Evolutionary conservation across 495 filamentous ascomycete species (phyloP).

Genomic region (Barbatosphaeria neglecta): DNA sequence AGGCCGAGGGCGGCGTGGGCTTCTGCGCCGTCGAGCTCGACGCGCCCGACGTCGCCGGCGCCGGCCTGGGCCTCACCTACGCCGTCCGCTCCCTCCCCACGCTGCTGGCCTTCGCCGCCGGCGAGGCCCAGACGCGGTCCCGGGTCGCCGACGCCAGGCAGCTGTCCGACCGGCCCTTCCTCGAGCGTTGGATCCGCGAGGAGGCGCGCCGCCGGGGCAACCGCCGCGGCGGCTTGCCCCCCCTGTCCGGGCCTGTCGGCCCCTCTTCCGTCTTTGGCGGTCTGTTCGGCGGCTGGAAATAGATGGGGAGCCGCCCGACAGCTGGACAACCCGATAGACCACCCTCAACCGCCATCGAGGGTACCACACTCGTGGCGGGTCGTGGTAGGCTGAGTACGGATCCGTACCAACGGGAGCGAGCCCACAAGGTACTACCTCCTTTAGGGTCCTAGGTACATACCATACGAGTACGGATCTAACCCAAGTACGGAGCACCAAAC

Average conservation of each 20-base stretch:
- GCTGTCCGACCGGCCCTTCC: conserved; percentile 40
- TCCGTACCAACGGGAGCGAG: too few relatives aligned
- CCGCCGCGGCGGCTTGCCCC: conserved; percentile 33
- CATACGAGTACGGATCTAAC: too few relatives aligned
- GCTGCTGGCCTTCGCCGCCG: conserved; percentile 53
- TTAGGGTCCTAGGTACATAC: too few relatives aligned
- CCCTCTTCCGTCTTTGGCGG: conserved; percentile 23
- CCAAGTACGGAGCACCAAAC: too few relatives aligned
- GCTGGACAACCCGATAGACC: too few relatives aligned
- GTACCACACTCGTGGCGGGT: too few relatives aligned
- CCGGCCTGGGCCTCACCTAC: conserved; percentile 42
- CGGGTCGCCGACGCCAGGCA: conserved; percentile 41
- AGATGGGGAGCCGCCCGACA: background rate
- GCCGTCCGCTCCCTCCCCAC: conserved; percentile 56
- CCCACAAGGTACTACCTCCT: too few relatives aligned
- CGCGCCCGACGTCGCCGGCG: conserved; percentile 41
- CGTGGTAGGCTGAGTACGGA: too few relatives aligned
- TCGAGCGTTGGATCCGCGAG: conserved; percentile 50
- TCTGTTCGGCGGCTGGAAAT: conserved; percentile 28
- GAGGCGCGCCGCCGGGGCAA: conserved; percentile 40
- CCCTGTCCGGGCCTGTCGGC: too few relatives aligned
- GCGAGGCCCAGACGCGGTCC: conserved; percentile 43
- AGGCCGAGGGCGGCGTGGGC: conserved; percentile 46
- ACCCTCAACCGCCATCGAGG: too few relatives aligned
- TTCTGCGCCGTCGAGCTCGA: conserved; percentile 55